These are phyloP conservation scores for Laguncularia racemosa DNA, from an alignment of 345 rosid genomes.

Conservation along the genomic window DNA sequence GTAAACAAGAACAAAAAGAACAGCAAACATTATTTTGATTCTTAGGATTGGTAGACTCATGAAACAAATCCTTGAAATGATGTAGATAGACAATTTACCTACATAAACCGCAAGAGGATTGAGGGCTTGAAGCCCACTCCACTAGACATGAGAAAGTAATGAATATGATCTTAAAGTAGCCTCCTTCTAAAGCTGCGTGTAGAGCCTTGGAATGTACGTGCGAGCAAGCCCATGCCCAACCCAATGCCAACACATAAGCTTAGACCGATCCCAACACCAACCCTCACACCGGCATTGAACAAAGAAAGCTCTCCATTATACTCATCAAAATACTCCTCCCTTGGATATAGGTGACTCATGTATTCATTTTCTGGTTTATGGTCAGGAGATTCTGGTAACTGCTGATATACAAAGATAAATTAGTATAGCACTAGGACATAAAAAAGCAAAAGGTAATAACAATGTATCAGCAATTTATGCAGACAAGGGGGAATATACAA, in stretches of 20 bases:
- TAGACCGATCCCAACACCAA: constrained; percentile 90
- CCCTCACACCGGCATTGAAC: constrained; percentile 96
- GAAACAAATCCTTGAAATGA: no score
- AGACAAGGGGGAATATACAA: no score
- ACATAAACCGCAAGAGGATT: no score
- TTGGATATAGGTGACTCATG: constrained; percentile 23
- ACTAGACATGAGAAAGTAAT: not conserved
- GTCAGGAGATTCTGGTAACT: constrained; percentile 32
- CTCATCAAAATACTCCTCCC: constrained; percentile 35
- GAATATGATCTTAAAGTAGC: constrained; percentile 19
- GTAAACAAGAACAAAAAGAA: no score
- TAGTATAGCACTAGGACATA: not conserved
- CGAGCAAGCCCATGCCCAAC: constrained; percentile 74
- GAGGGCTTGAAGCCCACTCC: no score
- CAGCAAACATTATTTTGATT: no score
- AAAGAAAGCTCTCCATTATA: constrained; percentile 83
- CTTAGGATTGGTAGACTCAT: no score
- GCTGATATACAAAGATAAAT: constrained; percentile 9
- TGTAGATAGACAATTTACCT: no score
- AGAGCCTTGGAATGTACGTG: constrained; percentile 68
- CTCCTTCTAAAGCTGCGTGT: constrained; percentile 70
- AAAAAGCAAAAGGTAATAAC: not conserved
- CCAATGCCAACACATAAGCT: constrained; percentile 79
- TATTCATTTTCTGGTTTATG: constrained; percentile 38
- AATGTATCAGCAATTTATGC: no score